Percentiles rank a stretch among this genome's conserved stretches.
These are phyloP conservation scores for Salix viminalis DNA, from an alignment of 345 rosid genomes.

Conservation along the genomic window DNA sequence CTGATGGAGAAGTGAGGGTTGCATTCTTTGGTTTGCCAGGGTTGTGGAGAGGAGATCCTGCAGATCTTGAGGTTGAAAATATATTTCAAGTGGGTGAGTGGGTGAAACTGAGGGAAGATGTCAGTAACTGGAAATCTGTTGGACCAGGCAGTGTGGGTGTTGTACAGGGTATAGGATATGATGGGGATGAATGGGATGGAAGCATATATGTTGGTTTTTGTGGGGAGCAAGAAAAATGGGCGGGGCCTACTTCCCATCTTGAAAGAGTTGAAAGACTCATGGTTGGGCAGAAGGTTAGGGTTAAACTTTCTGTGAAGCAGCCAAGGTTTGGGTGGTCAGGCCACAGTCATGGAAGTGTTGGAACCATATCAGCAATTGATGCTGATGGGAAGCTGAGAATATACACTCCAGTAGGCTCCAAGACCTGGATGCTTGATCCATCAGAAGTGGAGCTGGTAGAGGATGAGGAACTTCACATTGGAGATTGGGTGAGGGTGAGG, in stretches of 20 bases:
- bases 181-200: constrained; percentile 82
- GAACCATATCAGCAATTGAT: constrained; percentile 81
- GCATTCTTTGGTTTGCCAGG: constrained; percentile 78
- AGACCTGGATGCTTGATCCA: constrained; percentile 97
- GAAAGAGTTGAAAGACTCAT: constrained; percentile 56
- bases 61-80: constrained; percentile 69
- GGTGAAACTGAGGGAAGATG: constrained; percentile 66
- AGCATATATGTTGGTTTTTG: constrained; percentile 72
- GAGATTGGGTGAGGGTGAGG: constrained; percentile 87
- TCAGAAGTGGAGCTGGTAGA: constrained; percentile 77
- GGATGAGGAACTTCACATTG: constrained; percentile 72
- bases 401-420: constrained; percentile 86
- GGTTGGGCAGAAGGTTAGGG: constrained; percentile 73
- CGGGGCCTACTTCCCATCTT: constrained; percentile 63
- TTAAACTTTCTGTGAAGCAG: constrained; percentile 72
- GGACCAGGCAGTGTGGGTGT: constrained; percentile 81
- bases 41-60: constrained; percentile 94
- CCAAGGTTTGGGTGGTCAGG: constrained; percentile 97
- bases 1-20: constrained; percentile 89
- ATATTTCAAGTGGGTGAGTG: constrained; percentile 92
- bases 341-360: constrained; percentile 71
- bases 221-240: constrained; percentile 94
- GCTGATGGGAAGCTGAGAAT: constrained; percentile 94
- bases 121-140: constrained; percentile 66
- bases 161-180: constrained; percentile 81